phyloP scores from a whole-genome alignment of 768 basidiomycete genomes.

The Termitomyces sp. region DNA sequence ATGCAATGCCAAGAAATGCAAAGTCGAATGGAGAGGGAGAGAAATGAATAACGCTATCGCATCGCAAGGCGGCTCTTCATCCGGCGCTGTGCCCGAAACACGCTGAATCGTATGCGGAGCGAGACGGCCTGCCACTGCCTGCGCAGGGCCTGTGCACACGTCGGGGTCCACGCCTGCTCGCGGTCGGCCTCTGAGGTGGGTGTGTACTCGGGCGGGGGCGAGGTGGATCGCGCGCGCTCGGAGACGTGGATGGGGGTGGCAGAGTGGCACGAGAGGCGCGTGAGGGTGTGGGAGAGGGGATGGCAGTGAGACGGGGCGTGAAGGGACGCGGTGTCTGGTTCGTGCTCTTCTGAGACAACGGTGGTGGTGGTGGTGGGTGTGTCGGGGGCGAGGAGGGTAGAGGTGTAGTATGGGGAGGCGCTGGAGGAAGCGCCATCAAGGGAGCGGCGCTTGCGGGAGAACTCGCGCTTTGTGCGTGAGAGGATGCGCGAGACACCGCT shows the following conservation, averaged over 20 bases:
- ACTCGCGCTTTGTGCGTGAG: constrained; percentile 12
- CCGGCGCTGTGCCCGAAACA: constrained; percentile 43
- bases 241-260: neutral
- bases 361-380: constrained; percentile 2
- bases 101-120: constrained; percentile 48
- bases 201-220: neutral
- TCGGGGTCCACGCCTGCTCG: constrained; percentile 38
- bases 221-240: neutral
- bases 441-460: constrained; percentile 9
- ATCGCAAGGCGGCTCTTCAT: constrained; percentile 25
- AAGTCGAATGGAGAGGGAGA: neutral
- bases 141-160: constrained; percentile 46
- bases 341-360: neutral
- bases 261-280: constrained; percentile 1
- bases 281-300: constrained; percentile 1
- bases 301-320: constrained; percentile 4
- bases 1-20: neutral
- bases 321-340: neutral
- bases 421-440: constrained; percentile 8
- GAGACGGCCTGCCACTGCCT: constrained; percentile 59
- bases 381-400: constrained; percentile 3
- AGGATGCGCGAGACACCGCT: constrained; percentile 17
- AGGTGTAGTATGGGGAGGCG: constrained; percentile 3
- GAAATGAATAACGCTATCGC: constrained; percentile 3
- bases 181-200: constrained; percentile 7